Percentiles rank a stretch among this genome's conserved stretches.
Conservation (phyloP, 257 asterid genomes). For the Lavandula angustifolia region DNA sequence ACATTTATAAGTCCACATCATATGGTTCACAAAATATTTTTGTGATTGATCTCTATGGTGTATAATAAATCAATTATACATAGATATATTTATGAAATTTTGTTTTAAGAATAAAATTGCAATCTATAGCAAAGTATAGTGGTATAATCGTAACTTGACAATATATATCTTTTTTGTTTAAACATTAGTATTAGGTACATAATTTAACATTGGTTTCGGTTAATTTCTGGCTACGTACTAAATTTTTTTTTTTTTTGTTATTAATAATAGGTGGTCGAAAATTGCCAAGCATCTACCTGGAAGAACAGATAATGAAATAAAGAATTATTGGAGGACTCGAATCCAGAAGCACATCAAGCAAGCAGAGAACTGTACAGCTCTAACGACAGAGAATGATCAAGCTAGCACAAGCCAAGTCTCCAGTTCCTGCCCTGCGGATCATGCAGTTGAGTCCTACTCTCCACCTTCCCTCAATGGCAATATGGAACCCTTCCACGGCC, state of each 20-base stretch:
- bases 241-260: neutral
- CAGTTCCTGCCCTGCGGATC: conserved; percentile 44
- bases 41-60: neutral
- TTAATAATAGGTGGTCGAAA: conserved; percentile 93
- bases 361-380: conserved; percentile 46
- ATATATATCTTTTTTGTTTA: too few relatives aligned
- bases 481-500: conserved; percentile 48
- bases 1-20: neutral
- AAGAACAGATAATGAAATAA: conserved; percentile 91
- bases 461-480: conserved; percentile 53
- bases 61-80: too few relatives aligned
- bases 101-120: neutral
- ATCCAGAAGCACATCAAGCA: conserved; percentile 84
- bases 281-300: conserved; percentile 91
- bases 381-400: conserved; percentile 40
- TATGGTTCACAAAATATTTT: neutral
- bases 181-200: neutral
- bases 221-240: neutral
- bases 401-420: conserved; percentile 65
- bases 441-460: conserved; percentile 62
- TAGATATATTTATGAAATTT: too few relatives aligned
- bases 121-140: neutral
- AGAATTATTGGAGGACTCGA: conserved; percentile 91
- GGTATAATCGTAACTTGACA: too few relatives aligned
- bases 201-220: neutral